Evolutionary conservation across 148 eudicot genomes (phyloP), one percentile per base, ranked within the genome.

Genomic region (Amaranthus cruentus): DNA sequence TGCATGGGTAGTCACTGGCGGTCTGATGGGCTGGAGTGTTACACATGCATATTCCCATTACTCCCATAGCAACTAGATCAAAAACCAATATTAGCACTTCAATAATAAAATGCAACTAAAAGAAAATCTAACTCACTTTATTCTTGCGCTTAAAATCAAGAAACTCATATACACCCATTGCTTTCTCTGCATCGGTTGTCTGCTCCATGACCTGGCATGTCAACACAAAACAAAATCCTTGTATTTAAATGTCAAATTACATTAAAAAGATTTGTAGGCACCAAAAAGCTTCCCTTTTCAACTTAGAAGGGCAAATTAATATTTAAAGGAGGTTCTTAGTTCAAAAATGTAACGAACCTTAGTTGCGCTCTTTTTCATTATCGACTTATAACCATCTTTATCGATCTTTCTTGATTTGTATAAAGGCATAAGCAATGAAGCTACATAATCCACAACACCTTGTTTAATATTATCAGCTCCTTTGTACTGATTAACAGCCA

Each of bases 331-430:
- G 15, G 47, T 21, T 44, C n/a, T 49, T 53, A 44, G 71, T 55
- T n/a, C 51, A 6, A 62, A 43, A 56, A 59, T 68, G 62, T 53
- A 76, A 48, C 68, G 21, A n/a, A 96, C 99, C 97, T 96, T 96
- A 53, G 99, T 87, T 18, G 96, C 99, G 67, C 97, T 89, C 88
- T 92, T 96, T 85, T 88, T 96, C 99, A 96, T 90, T 52, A 96
- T 92, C 13, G 94, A 85, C 85, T 96, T 96, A 77, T 92, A 96
- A 48, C 95, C 92, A 4, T 92, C 97, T 81, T 76, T 96, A 70
- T 96, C 99, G 60, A 96, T 77, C 85, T 92, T 96, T 79, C 79
- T 96, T 8, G 94, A 92, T 85, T 89, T 92, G 79, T 92, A 96
- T 71, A 96, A 85, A 70, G 99, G 99, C 99, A 92, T 92, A 69